A percentile compares a stretch with the other conserved stretches of the same genome.
These are phyloP conservation scores for Colletotrichum navitas DNA, from an alignment of 2,329 filamentous ascomycete genomes.

Conservation along the genomic window DNA sequence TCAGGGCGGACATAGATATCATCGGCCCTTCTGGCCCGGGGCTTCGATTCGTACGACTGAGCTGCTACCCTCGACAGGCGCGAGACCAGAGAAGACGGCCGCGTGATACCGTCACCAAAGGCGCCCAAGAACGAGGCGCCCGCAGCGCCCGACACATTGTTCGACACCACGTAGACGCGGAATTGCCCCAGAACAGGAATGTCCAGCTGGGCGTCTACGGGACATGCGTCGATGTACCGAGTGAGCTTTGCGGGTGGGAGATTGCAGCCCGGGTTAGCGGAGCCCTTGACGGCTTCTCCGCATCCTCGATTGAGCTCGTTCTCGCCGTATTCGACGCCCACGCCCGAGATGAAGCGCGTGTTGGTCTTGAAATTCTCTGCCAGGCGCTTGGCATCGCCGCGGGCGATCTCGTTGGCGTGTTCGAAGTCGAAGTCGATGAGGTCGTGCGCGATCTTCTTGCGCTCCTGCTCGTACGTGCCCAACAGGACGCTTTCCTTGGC, in stretches of 20 bases:
- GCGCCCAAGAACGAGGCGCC: constrained; percentile 68
- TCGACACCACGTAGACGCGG: constrained; percentile 77
- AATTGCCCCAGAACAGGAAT: constrained; percentile 84
- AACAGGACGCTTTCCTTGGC: constrained; percentile 62
- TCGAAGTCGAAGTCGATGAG: constrained; percentile 64
- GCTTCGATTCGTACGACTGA: constrained; percentile 71
- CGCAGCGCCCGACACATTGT: constrained; percentile 62
- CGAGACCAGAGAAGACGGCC: constrained; percentile 66
- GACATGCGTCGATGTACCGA: constrained; percentile 81
- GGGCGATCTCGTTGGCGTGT: constrained; percentile 68
- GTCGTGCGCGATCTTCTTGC: constrained; percentile 63
- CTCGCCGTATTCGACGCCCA: constrained; percentile 71
- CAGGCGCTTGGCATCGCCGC: constrained; percentile 71
- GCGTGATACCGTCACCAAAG: constrained; percentile 67
- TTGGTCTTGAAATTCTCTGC: constrained; percentile 78
- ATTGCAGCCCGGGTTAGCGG: constrained; percentile 65
- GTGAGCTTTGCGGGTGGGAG: constrained; percentile 77
- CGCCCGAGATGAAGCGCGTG: constrained; percentile 78
- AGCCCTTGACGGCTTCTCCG: constrained; percentile 56
- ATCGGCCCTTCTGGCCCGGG: constrained; percentile 60
- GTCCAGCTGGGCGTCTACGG: constrained; percentile 81
- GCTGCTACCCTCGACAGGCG: constrained; percentile 69
- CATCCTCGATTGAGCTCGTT: constrained; percentile 63
- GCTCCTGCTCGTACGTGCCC: constrained; percentile 64
- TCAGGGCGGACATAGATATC: constrained; percentile 77